These are phyloP conservation scores for Anacardium occidentale DNA, from an alignment of 345 rosid genomes.

Conservation along the genomic window DNA sequence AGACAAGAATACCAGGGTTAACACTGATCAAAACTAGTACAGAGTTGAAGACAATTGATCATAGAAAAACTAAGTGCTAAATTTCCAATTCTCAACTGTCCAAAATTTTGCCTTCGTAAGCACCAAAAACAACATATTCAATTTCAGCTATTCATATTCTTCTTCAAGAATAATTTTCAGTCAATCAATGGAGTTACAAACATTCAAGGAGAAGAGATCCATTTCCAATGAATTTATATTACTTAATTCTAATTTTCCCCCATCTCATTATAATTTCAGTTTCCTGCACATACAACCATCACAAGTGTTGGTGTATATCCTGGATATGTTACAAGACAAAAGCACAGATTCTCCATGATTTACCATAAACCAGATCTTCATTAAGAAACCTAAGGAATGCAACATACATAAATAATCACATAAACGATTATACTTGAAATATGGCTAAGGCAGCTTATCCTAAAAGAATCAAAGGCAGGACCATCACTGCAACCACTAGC, in stretches of 20 bases:
- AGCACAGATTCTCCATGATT: not conserved
- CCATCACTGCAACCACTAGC: not conserved
- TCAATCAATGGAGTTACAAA: not conserved
- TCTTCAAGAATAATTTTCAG: not conserved
- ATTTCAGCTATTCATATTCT: not conserved
- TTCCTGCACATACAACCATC: not conserved
- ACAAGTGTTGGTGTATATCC: not conserved
- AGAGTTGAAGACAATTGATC: no score
- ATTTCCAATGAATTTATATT: not conserved
- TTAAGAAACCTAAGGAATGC: not conserved
- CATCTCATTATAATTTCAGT: not conserved
- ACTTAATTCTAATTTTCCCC: not conserved
- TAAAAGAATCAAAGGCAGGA: not conserved
- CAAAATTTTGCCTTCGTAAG: not conserved
- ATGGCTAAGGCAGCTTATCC: not conserved
- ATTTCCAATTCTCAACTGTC: not conserved
- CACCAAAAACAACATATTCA: not conserved
- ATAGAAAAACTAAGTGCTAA: no score
- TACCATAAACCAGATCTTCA: slow-evolving; percentile 1
- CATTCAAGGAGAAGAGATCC: not conserved
- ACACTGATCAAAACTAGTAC: no score
- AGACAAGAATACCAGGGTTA: no score
- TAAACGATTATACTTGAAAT: not conserved
- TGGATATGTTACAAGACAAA: no score
- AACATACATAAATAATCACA: not conserved